These are phyloP conservation scores for Thelonectria discophora DNA, from an alignment of 2,329 filamentous ascomycete genomes.

Conservation along the genomic window DNA sequence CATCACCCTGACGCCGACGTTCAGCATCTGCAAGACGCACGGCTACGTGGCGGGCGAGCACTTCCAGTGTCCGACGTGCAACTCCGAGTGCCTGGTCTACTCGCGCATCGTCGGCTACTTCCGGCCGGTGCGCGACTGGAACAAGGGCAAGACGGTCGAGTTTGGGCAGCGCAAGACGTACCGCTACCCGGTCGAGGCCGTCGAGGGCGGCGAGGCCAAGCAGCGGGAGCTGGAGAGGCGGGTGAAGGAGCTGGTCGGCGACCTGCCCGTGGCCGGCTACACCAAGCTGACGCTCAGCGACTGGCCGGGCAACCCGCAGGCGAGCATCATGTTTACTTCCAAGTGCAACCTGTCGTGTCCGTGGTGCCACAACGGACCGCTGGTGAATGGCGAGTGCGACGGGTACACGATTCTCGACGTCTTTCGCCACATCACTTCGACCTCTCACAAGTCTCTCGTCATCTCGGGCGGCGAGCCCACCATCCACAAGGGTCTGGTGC, in stretches of 20 bases:
- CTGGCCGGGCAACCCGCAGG: slow-evolving; percentile 37
- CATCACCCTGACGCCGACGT: slow-evolving; percentile 36
- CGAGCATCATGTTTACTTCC: slow-evolving; percentile 38
- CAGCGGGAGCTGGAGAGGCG: slow-evolving; percentile 20
- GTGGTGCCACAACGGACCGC: slow-evolving; percentile 37
- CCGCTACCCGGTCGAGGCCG: slow-evolving; percentile 16
- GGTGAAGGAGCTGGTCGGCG: slow-evolving; percentile 17
- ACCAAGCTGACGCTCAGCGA: slow-evolving; percentile 37
- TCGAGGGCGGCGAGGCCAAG: fast-evolving
- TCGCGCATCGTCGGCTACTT: slow-evolving; percentile 39
- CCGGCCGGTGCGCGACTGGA: slow-evolving; percentile 36
- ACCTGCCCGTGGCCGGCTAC: slow-evolving; percentile 34
- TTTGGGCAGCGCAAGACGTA: slow-evolving; percentile 33
- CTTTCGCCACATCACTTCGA: slow-evolving; percentile 29
- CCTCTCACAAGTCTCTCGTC: slow-evolving; percentile 34
- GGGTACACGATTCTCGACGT: slow-evolving; percentile 24
- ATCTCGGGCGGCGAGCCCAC: slow-evolving; percentile 38
- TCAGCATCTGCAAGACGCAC: slow-evolving; percentile 36
- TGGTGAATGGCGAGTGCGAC: slow-evolving; percentile 33
- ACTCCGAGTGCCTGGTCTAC: slow-evolving; percentile 29
- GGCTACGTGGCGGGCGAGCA: slow-evolving; percentile 35
- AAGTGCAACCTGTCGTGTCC: slow-evolving; percentile 36
- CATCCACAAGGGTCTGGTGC: slow-evolving; percentile 35
- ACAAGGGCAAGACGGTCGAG: slow-evolving; percentile 35
- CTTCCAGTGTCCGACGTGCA: slow-evolving; percentile 24